Base-by-base conservation (phyloP, 257 asterid species). In the Lycium barbarum region DNA sequence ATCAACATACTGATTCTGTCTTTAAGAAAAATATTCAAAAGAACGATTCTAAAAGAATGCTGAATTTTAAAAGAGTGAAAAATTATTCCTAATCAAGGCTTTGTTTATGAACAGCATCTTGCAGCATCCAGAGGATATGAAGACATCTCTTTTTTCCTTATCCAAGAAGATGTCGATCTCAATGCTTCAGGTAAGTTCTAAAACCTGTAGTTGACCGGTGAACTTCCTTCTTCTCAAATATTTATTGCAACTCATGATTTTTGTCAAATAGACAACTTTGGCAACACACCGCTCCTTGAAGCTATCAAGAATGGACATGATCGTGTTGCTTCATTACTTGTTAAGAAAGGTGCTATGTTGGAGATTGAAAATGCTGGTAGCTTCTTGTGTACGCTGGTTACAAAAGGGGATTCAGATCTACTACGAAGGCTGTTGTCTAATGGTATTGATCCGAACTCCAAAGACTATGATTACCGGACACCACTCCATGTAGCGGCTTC, bases 401-500 rank as follows among this genome's bases (percentile, higher is more conserved):
- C 93, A 14, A 92, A 87, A 83, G 99, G 99, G 0, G 99, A 97
- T 79, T 88, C 98, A 1, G 98, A 94, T 86, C 82, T 94, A 58
- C 91, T 97, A 47, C 87, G 96, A 66, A 90, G 98, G 89, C 66
- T 95, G 79, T 83, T 97, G 65, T 74, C 90, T 47, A 81, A 89
- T 45, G 98, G 99, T 45, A 54, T 92, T 13, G 98, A 97, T 90
- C 94, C 98, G 26, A 89, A 95, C 86, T 85, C 94, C 14, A 80
- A 84, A 62, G 98, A 97, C 86, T 95, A 95, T 84, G 98, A 95
- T 87, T 89, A 87, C 33, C 93, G 98, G 54, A 91, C 99, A 80
- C 92, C 99, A 79, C 98, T 97, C 83, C 99, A 97, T 80, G 71
- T 97, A 43, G 98, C 99, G 54, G 93, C 98, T 57, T 92, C 98